Evolutionary conservation across 225 moss, liverwort and hornwort species (phyloP), one percentile per base, ranked within the genome.

Genomic region (Climacium dendroides): DNA sequence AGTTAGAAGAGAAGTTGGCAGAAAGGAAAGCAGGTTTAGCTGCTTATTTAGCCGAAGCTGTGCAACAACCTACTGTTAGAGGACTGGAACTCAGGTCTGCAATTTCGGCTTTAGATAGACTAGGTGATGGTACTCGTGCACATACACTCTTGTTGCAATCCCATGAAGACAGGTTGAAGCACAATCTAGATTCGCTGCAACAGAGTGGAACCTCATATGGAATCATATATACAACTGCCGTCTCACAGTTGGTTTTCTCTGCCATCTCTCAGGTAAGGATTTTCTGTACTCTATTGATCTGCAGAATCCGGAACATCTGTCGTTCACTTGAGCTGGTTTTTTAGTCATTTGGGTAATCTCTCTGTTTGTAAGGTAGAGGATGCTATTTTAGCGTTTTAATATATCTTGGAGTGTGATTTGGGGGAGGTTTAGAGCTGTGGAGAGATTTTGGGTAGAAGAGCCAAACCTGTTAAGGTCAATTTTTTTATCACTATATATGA

Each of bases 201-300:
- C 91, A 85, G 69, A 88, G 66, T 87, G 92, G 85, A 80, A 67
- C 88, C 64, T 87, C 91, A 11, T 77, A 81, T 73, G 94, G 91
- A 54, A 89, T 87, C 43, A 78, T 88, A 30, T 94, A 90, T 48
- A 91, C 94, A 85, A 87, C 91, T 87, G 90, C 90, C 39, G 79
- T 91, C 74, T 94, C 94, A 48, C 92, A 94, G 87, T 83, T 91
- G 89, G 94, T 90, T 59, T 94, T 92, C 80, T 94, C 94, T 87
- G 87, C 91, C 74, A 91, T 94, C 72, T 87, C 91, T 79, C 94
- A 94, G 92, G 94, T 90, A 62, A 84, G 70, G 28, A 62, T 74
- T 74, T 85, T 70, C 69, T 75, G 28, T 26, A 77, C 48, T 61
- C 82, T 52, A 43, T 71, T 74, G 37, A 72, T 73, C 48, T 47